Conservation (phyloP, 2,329 filamentous ascomycete species). For the Talaromyces sp. region DNA sequence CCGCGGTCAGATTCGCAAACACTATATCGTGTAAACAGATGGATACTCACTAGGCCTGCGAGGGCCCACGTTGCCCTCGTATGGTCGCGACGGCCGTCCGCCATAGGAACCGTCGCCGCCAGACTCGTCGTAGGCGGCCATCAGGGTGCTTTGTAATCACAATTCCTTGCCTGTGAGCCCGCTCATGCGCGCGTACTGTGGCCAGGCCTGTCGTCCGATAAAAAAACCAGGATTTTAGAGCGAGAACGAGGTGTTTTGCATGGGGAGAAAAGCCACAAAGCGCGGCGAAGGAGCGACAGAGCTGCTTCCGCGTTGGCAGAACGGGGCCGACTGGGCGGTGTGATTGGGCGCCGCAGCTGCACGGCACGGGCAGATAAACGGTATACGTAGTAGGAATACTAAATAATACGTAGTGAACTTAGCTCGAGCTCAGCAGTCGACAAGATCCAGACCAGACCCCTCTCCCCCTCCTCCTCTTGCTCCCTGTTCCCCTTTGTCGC, state of each 20-base stretch:
- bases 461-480: not conserved
- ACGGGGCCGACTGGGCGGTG: not conserved
- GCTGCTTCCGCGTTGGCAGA: slow-evolving; percentile 6
- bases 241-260: not conserved
- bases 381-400: no score
- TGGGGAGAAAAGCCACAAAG: not conserved
- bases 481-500: not conserved
- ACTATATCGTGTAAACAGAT: not conserved
- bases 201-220: not conserved
- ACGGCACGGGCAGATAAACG: slow-evolving; percentile 5
- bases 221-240: not conserved
- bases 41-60: slow-evolving; percentile 34
- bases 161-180: not conserved
- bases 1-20: slow-evolving; percentile 1
- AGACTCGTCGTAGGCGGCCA: slow-evolving; percentile 37
- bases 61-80: slow-evolving; percentile 27
- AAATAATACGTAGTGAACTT: no score
- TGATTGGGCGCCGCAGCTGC: slow-evolving; percentile 16
- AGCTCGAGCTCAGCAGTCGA: not conserved
- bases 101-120: slow-evolving; percentile 27
- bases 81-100: slow-evolving; percentile 25
- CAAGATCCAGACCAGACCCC: not conserved
- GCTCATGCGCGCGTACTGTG: not conserved
- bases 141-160: not conserved
- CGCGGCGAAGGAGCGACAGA: not conserved